These are phyloP conservation scores for Kazachstania sp. DNA, from an alignment of 1,139 yeast genomes.

Conservation along the genomic window DNA sequence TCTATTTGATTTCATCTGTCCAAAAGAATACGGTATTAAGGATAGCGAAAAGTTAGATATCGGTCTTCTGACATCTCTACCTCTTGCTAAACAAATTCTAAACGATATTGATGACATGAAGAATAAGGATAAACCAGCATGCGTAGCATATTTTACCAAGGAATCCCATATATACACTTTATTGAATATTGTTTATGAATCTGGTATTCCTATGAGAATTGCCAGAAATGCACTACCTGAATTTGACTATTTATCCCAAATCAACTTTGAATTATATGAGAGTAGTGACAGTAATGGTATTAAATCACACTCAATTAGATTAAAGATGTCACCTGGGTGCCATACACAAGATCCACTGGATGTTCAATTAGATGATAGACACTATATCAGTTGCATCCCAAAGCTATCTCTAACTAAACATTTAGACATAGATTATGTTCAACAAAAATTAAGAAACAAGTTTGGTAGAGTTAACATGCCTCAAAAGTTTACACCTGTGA, in stretches of 20 bases:
- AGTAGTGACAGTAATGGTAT: conserved; percentile 57
- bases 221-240: conserved; percentile 95
- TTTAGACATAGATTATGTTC: conserved; percentile 82
- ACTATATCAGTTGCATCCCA: conserved; percentile 93
- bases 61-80: conserved; percentile 88
- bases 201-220: conserved; percentile 90
- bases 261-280: conserved; percentile 88
- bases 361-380: conserved; percentile 92
- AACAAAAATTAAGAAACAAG: conserved; percentile 71
- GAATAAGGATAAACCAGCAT: conserved; percentile 68
- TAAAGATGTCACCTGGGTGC: conserved; percentile 93
- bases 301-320: conserved; percentile 79
- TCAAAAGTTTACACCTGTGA: conserved; percentile 84
- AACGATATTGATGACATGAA: conserved; percentile 75
- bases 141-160: conserved; percentile 87
- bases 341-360: conserved; percentile 96
- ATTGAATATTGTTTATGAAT: conserved; percentile 81
- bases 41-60: conserved; percentile 93
- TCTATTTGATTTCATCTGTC: conserved; percentile 92
- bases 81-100: conserved; percentile 82
- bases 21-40: conserved; percentile 96
- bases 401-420: conserved; percentile 84
- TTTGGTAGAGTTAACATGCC: conserved; percentile 87
- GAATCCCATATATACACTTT: conserved; percentile 95
- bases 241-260: conserved; percentile 89